These are phyloP conservation scores for Phytophthora tentaculata DNA, from an alignment of 352 stramenopile species.

Conservation along the genomic window DNA sequence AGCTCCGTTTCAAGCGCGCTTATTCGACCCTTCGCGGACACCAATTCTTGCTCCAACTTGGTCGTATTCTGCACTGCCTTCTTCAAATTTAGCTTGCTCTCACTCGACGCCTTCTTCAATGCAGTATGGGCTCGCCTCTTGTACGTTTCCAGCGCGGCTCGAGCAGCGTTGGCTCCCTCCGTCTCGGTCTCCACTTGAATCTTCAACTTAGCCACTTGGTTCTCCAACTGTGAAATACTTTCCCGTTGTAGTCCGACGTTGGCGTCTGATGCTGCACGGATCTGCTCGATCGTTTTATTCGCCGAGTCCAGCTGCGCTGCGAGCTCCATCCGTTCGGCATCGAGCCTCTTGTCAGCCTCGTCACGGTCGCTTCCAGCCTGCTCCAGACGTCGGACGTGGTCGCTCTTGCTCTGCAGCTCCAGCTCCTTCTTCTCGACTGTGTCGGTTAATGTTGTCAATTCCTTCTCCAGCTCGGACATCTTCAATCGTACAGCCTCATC, in stretches of 20 bases:
- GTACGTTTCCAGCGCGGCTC: constrained; percentile 74
- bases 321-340: constrained; percentile 32
- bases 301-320: constrained; percentile 39
- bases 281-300: constrained; percentile 43
- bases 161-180: constrained; percentile 54
- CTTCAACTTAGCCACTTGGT: constrained; percentile 34
- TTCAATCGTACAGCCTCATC: constrained; percentile 29
- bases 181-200: constrained; percentile 55
- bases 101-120: constrained; percentile 77
- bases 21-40: constrained; percentile 46
- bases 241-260: constrained; percentile 27
- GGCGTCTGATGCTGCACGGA: constrained; percentile 26
- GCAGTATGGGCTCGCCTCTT: constrained; percentile 80
- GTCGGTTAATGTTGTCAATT: constrained; percentile 18
- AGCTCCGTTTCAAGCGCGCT: constrained; percentile 45
- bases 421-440: constrained; percentile 35
- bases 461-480: constrained; percentile 34
- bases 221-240: constrained; percentile 34
- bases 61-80: constrained; percentile 50
- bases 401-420: constrained; percentile 20
- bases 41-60: constrained; percentile 56
- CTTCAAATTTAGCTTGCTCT: constrained; percentile 68
- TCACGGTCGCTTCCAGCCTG: constrained; percentile 24
- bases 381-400: constrained; percentile 7
- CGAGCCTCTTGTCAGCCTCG: constrained; percentile 22